Conservation (phyloP, 257 asterid genomes). For the Mentha longifolia region DNA sequence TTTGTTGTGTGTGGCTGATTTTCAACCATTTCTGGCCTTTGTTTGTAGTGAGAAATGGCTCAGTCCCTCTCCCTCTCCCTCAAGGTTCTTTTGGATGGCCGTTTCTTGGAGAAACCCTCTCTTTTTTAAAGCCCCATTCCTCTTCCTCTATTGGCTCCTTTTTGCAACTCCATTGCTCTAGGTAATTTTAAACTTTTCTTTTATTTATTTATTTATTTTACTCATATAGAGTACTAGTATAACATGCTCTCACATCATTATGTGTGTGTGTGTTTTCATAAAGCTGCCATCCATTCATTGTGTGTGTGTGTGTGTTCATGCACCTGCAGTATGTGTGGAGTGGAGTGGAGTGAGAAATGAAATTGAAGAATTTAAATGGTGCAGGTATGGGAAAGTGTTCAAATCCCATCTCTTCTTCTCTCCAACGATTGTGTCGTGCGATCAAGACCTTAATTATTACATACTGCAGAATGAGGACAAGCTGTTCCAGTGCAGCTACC, state of each 20-base stretch:
- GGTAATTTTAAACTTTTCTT: conserved; percentile 38
- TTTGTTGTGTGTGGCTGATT: conserved; percentile 39
- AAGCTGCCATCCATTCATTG: conserved; percentile 34
- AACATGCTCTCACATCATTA: conserved; percentile 12
- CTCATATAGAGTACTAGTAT: too few relatives aligned
- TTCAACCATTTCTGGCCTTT: conserved; percentile 71
- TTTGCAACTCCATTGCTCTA: conserved; percentile 64
- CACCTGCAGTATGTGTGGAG: too few relatives aligned
- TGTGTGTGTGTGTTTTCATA: neutral
- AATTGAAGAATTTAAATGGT: neutral
- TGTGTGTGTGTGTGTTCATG: neutral
- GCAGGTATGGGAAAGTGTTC: conserved; percentile 79
- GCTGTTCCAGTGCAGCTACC: conserved; percentile 70
- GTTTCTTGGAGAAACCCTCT: conserved; percentile 70
- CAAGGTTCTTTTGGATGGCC: conserved; percentile 80
- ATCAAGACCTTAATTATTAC: conserved; percentile 72
- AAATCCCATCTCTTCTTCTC: conserved; percentile 71
- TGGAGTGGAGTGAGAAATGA: too few relatives aligned
- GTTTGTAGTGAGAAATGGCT: conserved; percentile 39
- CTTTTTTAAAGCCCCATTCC: conserved; percentile 73
- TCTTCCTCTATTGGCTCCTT: conserved; percentile 66
- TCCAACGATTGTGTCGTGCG: conserved; percentile 81
- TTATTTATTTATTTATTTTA: too few relatives aligned
- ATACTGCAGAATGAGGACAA: conserved; percentile 71
- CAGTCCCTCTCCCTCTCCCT: conserved; percentile 38